Percentiles rank a stretch among this genome's conserved stretches.
These are phyloP conservation scores for Alternaria ethzedia DNA, from an alignment of 2,329 filamentous ascomycete species.

Conservation along the genomic window DNA sequence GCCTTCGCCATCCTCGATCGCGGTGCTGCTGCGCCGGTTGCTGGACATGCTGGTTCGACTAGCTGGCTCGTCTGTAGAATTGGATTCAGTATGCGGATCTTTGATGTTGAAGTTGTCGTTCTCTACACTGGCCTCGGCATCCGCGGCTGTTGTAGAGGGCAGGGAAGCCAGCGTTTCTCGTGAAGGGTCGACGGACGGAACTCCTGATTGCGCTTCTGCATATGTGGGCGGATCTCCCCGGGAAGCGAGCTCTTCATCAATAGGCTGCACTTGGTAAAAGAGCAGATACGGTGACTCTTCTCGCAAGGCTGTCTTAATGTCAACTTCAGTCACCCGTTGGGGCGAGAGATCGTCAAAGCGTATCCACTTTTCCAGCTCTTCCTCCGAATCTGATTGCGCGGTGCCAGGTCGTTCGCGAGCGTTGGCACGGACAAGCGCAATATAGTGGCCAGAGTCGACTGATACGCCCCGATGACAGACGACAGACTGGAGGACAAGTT, in stretches of 20 bases:
- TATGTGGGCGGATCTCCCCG: constrained; percentile 52
- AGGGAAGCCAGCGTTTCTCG: constrained; percentile 37
- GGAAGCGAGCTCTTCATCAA: constrained; percentile 68
- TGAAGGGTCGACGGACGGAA: constrained; percentile 32
- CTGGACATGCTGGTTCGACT: constrained; percentile 48
- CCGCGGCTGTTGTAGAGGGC: constrained; percentile 19
- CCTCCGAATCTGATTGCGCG: constrained; percentile 53
- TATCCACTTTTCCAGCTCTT: constrained; percentile 70
- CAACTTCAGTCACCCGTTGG: constrained; percentile 74
- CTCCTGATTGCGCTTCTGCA: constrained; percentile 37
- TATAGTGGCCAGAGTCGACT: constrained; percentile 88
- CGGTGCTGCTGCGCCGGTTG: constrained; percentile 49
- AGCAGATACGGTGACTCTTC: constrained; percentile 93
- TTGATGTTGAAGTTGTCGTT: constrained; percentile 27
- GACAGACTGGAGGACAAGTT: constrained; percentile 86
- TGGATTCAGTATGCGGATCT: constrained; percentile 22
- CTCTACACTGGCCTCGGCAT: constrained; percentile 29
- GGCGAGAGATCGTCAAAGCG: constrained; percentile 87
- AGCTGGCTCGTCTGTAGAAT: constrained; percentile 26
- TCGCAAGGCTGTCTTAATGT: constrained; percentile 78
- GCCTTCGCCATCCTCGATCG: constrained; percentile 48
- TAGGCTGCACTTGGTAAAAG: constrained; percentile 93
- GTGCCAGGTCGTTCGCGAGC: constrained; percentile 47
- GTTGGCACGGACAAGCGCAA: constrained; percentile 82
- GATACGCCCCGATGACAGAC: constrained; percentile 91